Evolutionary conservation across 805 yeast species (phyloP).

Genomic region (Metschnikowia drakensbergensis): DNA sequence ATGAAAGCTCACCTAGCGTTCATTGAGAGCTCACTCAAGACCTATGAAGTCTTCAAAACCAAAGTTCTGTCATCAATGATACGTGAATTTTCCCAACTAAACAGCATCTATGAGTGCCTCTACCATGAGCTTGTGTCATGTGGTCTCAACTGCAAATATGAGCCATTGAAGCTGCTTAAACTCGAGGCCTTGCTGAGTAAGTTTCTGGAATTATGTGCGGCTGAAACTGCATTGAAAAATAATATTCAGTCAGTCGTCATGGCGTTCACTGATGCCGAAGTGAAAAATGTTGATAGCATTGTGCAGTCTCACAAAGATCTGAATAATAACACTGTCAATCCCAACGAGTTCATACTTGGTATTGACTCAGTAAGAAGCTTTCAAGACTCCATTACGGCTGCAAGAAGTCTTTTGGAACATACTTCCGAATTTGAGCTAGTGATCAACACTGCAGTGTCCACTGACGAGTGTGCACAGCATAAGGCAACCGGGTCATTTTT

Average conservation of each 20-base stretch:
- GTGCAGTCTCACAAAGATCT: neutral
- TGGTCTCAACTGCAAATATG: conserved; percentile 14
- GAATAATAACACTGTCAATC: neutral
- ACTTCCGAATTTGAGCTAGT: conserved; percentile 7
- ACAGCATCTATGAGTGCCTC: conserved; percentile 8
- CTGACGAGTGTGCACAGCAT: conserved; percentile 11
- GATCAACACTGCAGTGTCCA: conserved; percentile 3
- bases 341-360: neutral
- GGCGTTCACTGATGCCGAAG: neutral
- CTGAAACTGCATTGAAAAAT: conserved; percentile 2
- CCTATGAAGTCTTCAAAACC: neutral
- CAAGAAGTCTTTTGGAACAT: neutral
- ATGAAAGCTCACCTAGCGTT: neutral
- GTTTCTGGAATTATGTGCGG: conserved; percentile 3
- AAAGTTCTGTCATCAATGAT: neutral
- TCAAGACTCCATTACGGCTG: neutral
- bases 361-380: neutral
- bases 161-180: conserved; percentile 13
- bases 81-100: conserved; percentile 16
- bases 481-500: conserved; percentile 10
- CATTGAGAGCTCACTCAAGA: neutral
- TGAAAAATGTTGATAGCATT: neutral
- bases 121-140: conserved; percentile 6
- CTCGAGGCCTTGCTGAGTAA: conserved; percentile 8
- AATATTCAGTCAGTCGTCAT: neutral